Evolutionary conservation across 2,329 filamentous ascomycete genomes (phyloP).

Genomic region (Trichoderma pleuroti): DNA sequence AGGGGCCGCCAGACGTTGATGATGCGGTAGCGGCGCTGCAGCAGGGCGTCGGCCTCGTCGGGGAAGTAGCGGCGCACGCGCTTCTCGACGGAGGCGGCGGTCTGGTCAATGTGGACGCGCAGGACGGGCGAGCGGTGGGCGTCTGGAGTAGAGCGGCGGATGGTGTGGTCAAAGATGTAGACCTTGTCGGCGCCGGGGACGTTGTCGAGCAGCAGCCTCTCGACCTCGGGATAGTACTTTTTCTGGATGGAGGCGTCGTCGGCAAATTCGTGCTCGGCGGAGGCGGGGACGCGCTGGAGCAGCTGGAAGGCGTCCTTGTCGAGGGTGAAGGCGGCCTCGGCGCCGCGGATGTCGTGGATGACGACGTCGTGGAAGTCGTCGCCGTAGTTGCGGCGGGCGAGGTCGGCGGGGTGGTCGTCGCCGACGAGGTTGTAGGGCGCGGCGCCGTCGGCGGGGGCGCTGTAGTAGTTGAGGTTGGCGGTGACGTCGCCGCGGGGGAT

Average conservation of each 20-base stretch:
- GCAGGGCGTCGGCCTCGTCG: constrained; percentile 65
- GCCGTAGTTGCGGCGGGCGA: constrained; percentile 63
- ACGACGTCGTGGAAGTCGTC: constrained; percentile 47
- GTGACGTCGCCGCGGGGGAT: constrained; percentile 58
- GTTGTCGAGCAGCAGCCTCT: constrained; percentile 63
- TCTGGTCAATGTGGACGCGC: constrained; percentile 81
- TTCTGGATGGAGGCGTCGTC: constrained; percentile 66
- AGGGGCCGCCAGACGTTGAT: constrained; percentile 82
- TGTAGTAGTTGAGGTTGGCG: constrained; percentile 64
- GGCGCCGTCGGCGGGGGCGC: constrained; percentile 56
- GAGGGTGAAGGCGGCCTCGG: constrained; percentile 62
- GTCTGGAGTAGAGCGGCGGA: constrained; percentile 61
- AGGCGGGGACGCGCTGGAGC: constrained; percentile 54
- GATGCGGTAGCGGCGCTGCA: constrained; percentile 70
- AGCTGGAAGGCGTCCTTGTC: constrained; percentile 74
- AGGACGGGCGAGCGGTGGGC: constrained; percentile 66
- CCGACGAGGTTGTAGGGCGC: constrained; percentile 67
- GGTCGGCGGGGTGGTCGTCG: constrained; percentile 51
- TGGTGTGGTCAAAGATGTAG: constrained; percentile 82
- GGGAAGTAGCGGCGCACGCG: constrained; percentile 67
- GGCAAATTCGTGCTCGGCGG: constrained; percentile 51
- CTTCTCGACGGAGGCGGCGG: constrained; percentile 58
- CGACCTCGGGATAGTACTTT: constrained; percentile 83
- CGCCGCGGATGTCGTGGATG: constrained; percentile 71
- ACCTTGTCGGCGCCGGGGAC: constrained; percentile 65